Percentiles rank a stretch among this genome's conserved stretches.
Evolutionary conservation across 1,139 yeast species (phyloP).

Genomic region (Kodamaea fungicola): DNA sequence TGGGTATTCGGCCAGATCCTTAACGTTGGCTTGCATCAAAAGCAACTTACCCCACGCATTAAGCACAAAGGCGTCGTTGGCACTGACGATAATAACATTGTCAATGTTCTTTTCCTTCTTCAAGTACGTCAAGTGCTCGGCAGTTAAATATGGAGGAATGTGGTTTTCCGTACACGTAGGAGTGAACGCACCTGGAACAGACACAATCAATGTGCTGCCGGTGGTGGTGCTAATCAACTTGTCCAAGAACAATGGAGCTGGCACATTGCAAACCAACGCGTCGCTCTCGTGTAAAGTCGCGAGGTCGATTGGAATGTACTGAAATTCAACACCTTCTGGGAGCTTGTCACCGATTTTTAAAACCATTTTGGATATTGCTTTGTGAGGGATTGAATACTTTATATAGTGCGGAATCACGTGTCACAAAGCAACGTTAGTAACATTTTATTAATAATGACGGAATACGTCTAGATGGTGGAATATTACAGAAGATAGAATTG

Average conservation of each 20-base stretch:
- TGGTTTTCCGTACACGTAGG: constrained; percentile 31
- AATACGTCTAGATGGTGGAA: neutral
- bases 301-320: constrained; percentile 25
- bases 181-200: constrained; percentile 32
- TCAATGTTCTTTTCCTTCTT: constrained; percentile 19
- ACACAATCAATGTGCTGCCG: constrained; percentile 18
- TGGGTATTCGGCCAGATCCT: constrained; percentile 13
- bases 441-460: neutral
- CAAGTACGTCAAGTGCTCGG: constrained; percentile 16
- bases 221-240: constrained; percentile 14
- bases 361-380: constrained; percentile 7
- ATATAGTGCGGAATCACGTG: constrained; percentile 1
- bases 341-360: constrained; percentile 17
- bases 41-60: constrained; percentile 32
- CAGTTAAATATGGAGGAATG: constrained; percentile 23
- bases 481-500: no score
- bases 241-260: constrained; percentile 23
- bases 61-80: constrained; percentile 29
- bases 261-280: constrained; percentile 23
- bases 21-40: constrained; percentile 14
- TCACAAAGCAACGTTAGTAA: no score
- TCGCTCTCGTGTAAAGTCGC: constrained; percentile 12
- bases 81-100: constrained; percentile 21
- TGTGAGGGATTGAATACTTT: constrained; percentile 1
- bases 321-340: constrained; percentile 22